Evolutionary conservation across 768 basidiomycete genomes (phyloP), one percentile per base, ranked within the genome.

Genomic region (Phaeotremella skinneri): DNA sequence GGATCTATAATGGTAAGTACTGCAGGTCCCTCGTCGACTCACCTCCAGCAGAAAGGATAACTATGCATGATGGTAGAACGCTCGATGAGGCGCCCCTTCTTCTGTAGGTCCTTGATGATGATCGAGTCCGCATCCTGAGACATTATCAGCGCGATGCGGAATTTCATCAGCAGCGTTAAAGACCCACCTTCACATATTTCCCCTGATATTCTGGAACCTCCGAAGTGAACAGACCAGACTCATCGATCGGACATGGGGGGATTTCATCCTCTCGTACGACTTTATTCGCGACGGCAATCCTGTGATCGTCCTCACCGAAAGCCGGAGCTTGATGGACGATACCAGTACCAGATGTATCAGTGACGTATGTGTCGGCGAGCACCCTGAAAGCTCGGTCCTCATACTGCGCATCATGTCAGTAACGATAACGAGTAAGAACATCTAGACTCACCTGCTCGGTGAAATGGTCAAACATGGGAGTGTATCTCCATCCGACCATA

Each of bases 41-140:
- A 90, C 89, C 92, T 84, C 96, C 96, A 98, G 76, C 96, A 99
- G 82, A 86, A 96, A 11, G 96, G 96, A 73, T 99, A 98, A 63
- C 86, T 87, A 78, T 98, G 96, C 72, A 84, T 87, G 55, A 92
- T 67, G 21, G 87, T 91, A 2, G 87, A 85, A 72, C 93, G 90
- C 7, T 89, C 88, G 61, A 99, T 84, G 53, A 99, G 82, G 48
- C 90, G 84, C 11, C 90, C 90, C 68, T 88, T 89, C 48, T 85
- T 83, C 77, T 96, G 94, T 61, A 99, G 79, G 23, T 84, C 80
- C 74, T 92, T 94, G 79, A 91, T 89, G 69, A 99, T 96, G 42
- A 87, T 86, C 73, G 92, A 89, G 78, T 99, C 96, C 54, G 96
- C 96, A 5, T 85, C 85, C 91, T 92, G 61, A 48, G 14, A 11